These are phyloP conservation scores for Cadophora malorum DNA, from an alignment of 2,329 filamentous ascomycete genomes.

Conservation along the genomic window DNA sequence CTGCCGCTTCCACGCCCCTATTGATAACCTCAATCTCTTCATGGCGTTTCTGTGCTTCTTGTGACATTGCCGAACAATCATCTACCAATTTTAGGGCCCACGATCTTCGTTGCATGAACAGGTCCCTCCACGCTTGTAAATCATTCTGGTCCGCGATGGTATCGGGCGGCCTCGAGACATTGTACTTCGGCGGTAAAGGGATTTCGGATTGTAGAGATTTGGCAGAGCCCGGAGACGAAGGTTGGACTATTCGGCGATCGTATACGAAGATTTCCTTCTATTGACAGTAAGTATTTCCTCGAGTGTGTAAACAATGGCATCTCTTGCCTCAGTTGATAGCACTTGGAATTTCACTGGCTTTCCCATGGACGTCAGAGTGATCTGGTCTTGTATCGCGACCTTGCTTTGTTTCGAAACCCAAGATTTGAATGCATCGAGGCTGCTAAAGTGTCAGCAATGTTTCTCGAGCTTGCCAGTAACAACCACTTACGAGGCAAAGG, in stretches of 20 bases:
- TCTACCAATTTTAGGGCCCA: conserved; percentile 79
- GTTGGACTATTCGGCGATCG: conserved; percentile 76
- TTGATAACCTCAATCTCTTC: conserved; percentile 78
- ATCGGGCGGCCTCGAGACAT: conserved; percentile 75
- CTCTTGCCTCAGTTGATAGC: conserved; percentile 76
- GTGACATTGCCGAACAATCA: conserved; percentile 71
- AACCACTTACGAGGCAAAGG: conserved; percentile 72
- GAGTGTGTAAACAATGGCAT: not conserved
- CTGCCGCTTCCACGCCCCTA: conserved; percentile 81
- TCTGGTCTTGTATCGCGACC: conserved; percentile 80
- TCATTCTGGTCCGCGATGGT: conserved; percentile 80
- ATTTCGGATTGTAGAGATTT: conserved; percentile 55
- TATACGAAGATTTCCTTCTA: conserved; percentile 92
- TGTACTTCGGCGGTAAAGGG: conserved; percentile 60
- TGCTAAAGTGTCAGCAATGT: conserved; percentile 47
- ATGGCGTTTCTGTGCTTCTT: conserved; percentile 68
- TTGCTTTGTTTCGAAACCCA: conserved; percentile 79
- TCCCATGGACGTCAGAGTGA: conserved; percentile 84
- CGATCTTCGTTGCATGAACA: conserved; percentile 79
- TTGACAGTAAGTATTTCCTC: conserved; percentile 32
- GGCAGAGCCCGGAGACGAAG: conserved; percentile 55
- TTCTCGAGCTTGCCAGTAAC: not conserved
- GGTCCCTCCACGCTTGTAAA: conserved; percentile 83
- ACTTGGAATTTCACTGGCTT: conserved; percentile 60
- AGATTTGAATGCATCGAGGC: conserved; percentile 82